A percentile compares a stretch with the other conserved stretches of the same genome.
These are phyloP conservation scores for Russula sp. DNA, from an alignment of 768 basidiomycete genomes.

Conservation along the genomic window DNA sequence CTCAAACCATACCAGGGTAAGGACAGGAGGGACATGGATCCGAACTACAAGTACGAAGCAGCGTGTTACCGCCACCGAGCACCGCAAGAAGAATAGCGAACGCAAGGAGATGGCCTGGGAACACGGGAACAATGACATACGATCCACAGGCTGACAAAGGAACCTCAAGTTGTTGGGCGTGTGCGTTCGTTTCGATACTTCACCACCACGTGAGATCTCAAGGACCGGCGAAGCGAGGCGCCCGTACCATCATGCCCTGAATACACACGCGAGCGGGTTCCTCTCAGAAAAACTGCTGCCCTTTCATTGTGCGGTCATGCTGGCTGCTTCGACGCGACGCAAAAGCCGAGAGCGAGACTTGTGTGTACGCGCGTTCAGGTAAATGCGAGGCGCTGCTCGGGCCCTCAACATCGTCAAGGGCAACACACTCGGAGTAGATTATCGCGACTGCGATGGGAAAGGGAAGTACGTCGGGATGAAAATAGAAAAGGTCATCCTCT, in stretches of 20 bases:
- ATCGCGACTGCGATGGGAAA: slow-evolving; percentile 60
- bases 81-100: slow-evolving; percentile 41
- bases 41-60: too few relatives aligned
- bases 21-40: too few relatives aligned
- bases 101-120: slow-evolving; percentile 68
- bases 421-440: slow-evolving; percentile 73
- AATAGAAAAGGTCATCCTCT: slow-evolving; percentile 64
- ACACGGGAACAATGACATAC: slow-evolving; percentile 85
- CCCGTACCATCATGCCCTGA: slow-evolving; percentile 55
- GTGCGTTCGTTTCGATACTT: slow-evolving; percentile 88
- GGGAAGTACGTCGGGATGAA: slow-evolving; percentile 81
- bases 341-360: slow-evolving; percentile 72
- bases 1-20: too few relatives aligned
- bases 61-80: too few relatives aligned
- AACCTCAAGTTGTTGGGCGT: slow-evolving; percentile 66
- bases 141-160: slow-evolving; percentile 77
- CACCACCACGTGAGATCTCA: slow-evolving; percentile 82
- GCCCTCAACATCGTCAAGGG: slow-evolving; percentile 78
- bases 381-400: slow-evolving; percentile 77
- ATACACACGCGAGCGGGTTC: slow-evolving; percentile 51
- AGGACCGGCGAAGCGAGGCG: slow-evolving; percentile 61
- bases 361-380: slow-evolving; percentile 64
- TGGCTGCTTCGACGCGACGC: slow-evolving; percentile 72
- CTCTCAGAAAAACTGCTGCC: slow-evolving; percentile 67
- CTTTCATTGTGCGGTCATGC: slow-evolving; percentile 90